phyloP scores from a whole-genome alignment of 148 eudicot species.

The Rhododendron ovatum region DNA sequence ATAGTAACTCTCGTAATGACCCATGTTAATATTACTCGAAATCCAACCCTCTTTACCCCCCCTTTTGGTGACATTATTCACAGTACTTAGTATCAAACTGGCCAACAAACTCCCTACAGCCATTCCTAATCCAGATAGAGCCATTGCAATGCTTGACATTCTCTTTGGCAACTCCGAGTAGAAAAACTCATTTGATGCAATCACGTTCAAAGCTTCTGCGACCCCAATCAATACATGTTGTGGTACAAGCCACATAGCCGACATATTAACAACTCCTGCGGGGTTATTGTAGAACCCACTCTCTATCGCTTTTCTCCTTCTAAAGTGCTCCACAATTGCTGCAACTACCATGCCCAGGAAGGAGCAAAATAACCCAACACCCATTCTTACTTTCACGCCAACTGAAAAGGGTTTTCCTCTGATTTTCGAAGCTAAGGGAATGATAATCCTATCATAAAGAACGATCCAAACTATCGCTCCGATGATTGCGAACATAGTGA shows the following conservation, averaged over 20 bases:
- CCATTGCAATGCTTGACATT: constrained; percentile 72
- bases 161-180: constrained; percentile 76
- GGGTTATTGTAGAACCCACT: constrained; percentile 36
- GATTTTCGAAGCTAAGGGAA: constrained; percentile 72
- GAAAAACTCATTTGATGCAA: constrained; percentile 44
- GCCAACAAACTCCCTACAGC: constrained; percentile 65
- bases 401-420: constrained; percentile 46
- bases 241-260: constrained; percentile 68
- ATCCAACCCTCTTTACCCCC: constrained; percentile 69
- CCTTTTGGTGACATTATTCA: constrained; percentile 27
- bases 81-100: constrained; percentile 46
- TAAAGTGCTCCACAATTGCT: constrained; percentile 45
- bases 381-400: constrained; percentile 65
- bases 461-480: constrained; percentile 57
- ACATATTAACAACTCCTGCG: constrained; percentile 41
- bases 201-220: constrained; percentile 46
- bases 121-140: constrained; percentile 49
- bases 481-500: constrained; percentile 46
- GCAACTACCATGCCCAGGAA: not conserved
- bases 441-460: constrained; percentile 57
- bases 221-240: constrained; percentile 48
- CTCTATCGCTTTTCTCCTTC: constrained; percentile 43
- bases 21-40: constrained; percentile 60
- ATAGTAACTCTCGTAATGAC: constrained; percentile 67
- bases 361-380: constrained; percentile 51